A percentile compares a stretch with the other conserved stretches of the same genome.
Conservation (phyloP, 2,329 filamentous ascomycete species). For the Fusarium coffeatum region DNA sequence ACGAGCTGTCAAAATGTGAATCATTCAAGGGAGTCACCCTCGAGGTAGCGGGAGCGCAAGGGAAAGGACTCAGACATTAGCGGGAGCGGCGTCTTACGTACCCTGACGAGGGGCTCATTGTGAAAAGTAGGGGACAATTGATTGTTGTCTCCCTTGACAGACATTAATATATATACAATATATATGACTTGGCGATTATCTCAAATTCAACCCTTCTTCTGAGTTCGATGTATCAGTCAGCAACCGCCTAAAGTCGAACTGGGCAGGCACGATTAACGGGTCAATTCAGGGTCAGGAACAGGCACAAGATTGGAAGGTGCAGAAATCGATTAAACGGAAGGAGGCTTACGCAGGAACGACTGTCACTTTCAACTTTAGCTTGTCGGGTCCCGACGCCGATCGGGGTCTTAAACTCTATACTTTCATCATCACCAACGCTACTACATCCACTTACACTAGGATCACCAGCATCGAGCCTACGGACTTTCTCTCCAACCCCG, state of each 20-base stretch:
- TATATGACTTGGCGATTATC: neutral
- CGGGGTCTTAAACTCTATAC: neutral
- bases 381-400: conserved; percentile 3
- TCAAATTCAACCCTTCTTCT: neutral
- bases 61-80: conserved; percentile 23
- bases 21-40: conserved; percentile 13
- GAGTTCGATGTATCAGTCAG: neutral
- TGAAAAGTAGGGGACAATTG: neutral
- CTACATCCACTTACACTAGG: neutral
- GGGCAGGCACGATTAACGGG: neutral
- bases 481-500: neutral
- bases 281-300: neutral
- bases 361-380: neutral
- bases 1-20: conserved; percentile 1
- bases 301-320: conserved; percentile 12
- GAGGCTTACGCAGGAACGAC: conserved; percentile 38
- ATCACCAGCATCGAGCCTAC: neutral
- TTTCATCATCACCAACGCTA: conserved; percentile 3
- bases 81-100: conserved; percentile 18
- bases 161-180: conserved; percentile 10
- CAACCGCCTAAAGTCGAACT: neutral
- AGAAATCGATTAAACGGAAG: conserved; percentile 13
- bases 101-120: conserved; percentile 1
- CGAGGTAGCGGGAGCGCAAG: conserved; percentile 15
- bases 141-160: neutral